Base-by-base conservation (phyloP, 495 filamentous ascomycete species). In the Xylaria acuta region DNA sequence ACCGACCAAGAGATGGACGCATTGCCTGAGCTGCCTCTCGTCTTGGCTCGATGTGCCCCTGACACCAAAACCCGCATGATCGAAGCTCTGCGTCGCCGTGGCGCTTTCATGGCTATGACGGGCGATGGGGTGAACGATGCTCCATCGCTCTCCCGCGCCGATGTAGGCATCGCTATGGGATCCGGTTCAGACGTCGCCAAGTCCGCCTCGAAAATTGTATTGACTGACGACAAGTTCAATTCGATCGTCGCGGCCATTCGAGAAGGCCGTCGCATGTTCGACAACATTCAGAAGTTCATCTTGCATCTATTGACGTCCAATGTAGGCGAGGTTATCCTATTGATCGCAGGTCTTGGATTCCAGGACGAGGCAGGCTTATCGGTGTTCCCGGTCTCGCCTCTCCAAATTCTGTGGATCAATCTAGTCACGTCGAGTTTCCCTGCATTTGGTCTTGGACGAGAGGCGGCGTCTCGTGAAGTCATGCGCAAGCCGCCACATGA, bases 181-280 rank as follows among this genome's bases (percentile, higher is more conserved):
- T 88, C 90, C 56, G 94, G 94, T 5, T 94, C 92, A 32, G 94
- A 97, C 73, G 94, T 97, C n/a, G 94, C 94, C 34, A 97, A 95
- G 78, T 92, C 92, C 43, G 93, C 93, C 2, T 90, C 93, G 5
- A 94, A 95, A 78, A 94, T 97, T 77, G 93, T 97, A 14, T 82
- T 97, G 27, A 95, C 93, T 0, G 93, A 96, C 79, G 94, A 97
- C 80, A 95, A 97, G 79, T 96, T 96, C 80, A 91, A 92, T 40
- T 90, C 87, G 16, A 94, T 94, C 73, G 90, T 94, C 3, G 90
- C 88, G 30, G 91, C 91, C 7, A 89, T 94, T 71, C 87, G 90
- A 65, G 91, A 94, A 78, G 92, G 92, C 1, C 81, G 92, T 36
- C 83, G 92, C 67, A 87, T 94, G 77, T 94, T 93, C 77, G 90